Conservation (phyloP, 225 moss, liverwort and hornwort species). For the Straminergon stramineum region DNA sequence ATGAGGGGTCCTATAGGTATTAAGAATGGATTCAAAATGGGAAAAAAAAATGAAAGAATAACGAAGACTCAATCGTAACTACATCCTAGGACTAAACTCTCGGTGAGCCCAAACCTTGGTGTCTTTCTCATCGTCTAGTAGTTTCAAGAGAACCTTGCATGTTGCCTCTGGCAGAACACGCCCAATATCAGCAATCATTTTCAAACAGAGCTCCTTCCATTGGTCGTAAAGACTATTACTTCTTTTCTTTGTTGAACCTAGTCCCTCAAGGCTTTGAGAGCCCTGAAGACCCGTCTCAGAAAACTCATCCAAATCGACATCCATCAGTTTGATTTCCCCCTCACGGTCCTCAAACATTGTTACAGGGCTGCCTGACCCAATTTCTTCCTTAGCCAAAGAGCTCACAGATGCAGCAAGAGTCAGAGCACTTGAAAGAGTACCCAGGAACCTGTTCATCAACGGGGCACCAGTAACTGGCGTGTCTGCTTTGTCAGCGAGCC, state of each 20-base stretch:
- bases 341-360: constrained; percentile 30
- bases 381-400: constrained; percentile 10
- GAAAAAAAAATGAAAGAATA: neutral
- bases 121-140: constrained; percentile 47
- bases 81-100: neutral
- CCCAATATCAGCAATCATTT: constrained; percentile 57
- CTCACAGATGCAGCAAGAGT: constrained; percentile 34
- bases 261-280: constrained; percentile 22
- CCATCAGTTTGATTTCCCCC: constrained; percentile 48
- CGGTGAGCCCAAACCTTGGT: constrained; percentile 38
- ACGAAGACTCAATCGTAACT: neutral
- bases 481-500: constrained; percentile 13
- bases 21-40: neutral
- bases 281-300: constrained; percentile 35
- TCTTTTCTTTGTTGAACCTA: constrained; percentile 26
- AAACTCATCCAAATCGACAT: constrained; percentile 79
- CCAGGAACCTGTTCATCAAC: constrained; percentile 41
- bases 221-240: constrained; percentile 28
- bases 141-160: constrained; percentile 43
- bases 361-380: constrained; percentile 12
- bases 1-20: neutral
- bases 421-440: constrained; percentile 38
- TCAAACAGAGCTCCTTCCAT: constrained; percentile 52
- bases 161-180: constrained; percentile 58
- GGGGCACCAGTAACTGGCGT: constrained; percentile 14